Conservation (phyloP, 2,329 filamentous ascomycete genomes). For the Colletotrichum karsti region DNA sequence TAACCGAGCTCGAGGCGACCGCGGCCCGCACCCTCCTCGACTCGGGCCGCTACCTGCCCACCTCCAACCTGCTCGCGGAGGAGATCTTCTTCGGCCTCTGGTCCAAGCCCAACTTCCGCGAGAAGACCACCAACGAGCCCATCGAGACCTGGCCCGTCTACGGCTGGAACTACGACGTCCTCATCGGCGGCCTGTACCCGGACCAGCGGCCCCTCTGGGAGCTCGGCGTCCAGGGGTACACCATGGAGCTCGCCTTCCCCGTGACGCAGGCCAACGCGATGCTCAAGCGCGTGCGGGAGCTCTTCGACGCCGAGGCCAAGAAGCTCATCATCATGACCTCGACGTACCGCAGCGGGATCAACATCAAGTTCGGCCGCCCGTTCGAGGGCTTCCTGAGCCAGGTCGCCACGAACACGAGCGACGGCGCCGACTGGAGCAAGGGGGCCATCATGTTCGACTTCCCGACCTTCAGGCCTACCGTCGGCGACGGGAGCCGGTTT, state of each 20-base stretch:
- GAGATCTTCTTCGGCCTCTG: constrained; percentile 58
- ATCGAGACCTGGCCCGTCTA: constrained; percentile 58
- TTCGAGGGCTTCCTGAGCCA: constrained; percentile 59
- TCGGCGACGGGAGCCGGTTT: constrained; percentile 55
- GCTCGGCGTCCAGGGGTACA: constrained; percentile 55
- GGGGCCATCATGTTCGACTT: constrained; percentile 65
- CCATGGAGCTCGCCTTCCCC: constrained; percentile 60
- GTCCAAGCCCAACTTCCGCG: constrained; percentile 60
- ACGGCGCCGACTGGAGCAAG: constrained; percentile 57
- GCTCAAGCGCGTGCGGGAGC: constrained; percentile 54
- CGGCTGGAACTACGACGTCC: constrained; percentile 62
- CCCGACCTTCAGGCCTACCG: constrained; percentile 53
- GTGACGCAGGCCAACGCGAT: constrained; percentile 58
- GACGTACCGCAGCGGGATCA: constrained; percentile 60
- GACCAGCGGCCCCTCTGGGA: constrained; percentile 59
- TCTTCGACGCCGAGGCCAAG: constrained; percentile 55
- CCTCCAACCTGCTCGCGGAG: constrained; percentile 58
- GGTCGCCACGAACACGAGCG: constrained; percentile 55
- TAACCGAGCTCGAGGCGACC: constrained; percentile 51
- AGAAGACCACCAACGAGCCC: constrained; percentile 54
- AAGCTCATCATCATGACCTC: constrained; percentile 56
- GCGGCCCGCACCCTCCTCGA: constrained; percentile 52
- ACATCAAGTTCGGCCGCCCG: constrained; percentile 60
- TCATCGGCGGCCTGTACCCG: constrained; percentile 60
- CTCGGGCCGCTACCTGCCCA: constrained; percentile 53